These are phyloP conservation scores for Plasmodium chabaudi DNA, from an alignment of 169 alveolate species.

Conservation along the genomic window DNA sequence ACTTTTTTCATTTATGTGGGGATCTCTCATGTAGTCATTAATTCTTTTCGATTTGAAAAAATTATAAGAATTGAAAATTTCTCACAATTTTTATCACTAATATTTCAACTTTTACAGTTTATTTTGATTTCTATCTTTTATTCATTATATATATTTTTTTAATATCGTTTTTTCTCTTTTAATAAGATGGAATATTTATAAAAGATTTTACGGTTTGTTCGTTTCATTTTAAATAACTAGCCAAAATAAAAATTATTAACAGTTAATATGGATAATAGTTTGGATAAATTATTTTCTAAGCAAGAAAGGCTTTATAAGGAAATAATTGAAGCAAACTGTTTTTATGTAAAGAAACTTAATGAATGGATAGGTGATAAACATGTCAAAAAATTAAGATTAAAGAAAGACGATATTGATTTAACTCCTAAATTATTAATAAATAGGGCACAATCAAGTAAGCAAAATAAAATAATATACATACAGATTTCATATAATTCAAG, in stretches of 20 bases:
- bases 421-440: constrained; percentile 69
- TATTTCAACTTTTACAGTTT: too few relatives aligned
- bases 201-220: too few relatives aligned
- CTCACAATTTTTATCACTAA: too few relatives aligned
- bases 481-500: neutral
- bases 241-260: neutral
- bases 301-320: constrained; percentile 59
- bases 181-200: too few relatives aligned
- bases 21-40: too few relatives aligned
- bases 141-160: too few relatives aligned
- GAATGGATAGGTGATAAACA: constrained; percentile 63
- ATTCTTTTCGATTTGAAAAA: too few relatives aligned
- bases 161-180: too few relatives aligned
- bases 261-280: constrained; percentile 25
- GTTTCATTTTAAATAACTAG: too few relatives aligned
- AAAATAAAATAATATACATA: neutral
- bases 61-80: too few relatives aligned
- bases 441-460: constrained; percentile 39
- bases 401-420: constrained; percentile 27
- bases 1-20: too few relatives aligned
- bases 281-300: constrained; percentile 53
- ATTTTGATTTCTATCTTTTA: too few relatives aligned
- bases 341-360: constrained; percentile 32
- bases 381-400: constrained; percentile 28
- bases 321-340: constrained; percentile 55